These are phyloP conservation scores for Pontederia crassipes DNA, from an alignment of 176 grass and related monocot species.

Conservation along the genomic window DNA sequence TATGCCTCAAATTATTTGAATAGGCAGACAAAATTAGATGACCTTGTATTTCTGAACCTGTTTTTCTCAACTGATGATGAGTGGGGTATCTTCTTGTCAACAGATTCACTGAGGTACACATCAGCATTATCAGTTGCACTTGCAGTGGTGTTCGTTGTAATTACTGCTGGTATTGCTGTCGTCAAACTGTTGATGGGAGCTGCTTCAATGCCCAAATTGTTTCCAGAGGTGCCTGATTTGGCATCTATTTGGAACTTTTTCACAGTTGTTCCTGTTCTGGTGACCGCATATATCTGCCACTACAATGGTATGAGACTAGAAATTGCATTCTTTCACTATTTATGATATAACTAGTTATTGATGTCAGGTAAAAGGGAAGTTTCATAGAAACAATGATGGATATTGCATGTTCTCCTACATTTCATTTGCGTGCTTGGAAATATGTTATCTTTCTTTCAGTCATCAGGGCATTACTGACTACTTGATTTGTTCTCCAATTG, in stretches of 20 bases:
- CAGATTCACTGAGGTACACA: constrained; percentile 94
- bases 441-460: background rate
- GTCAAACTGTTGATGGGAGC: constrained; percentile 65
- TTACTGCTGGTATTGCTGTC: constrained; percentile 88
- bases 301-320: constrained; percentile 56
- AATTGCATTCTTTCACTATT: background rate
- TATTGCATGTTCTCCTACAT: background rate
- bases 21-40: background rate
- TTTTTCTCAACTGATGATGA: constrained; percentile 3
- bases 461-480: background rate
- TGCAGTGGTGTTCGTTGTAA: constrained; percentile 75
- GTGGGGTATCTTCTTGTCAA: constrained; percentile 17
- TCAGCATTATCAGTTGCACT: constrained; percentile 83
- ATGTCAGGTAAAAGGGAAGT: background rate
- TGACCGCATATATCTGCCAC: constrained; percentile 91
- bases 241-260: constrained; percentile 91
- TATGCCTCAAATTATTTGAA: too few relatives aligned
- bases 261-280: constrained; percentile 80
- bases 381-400: background rate
- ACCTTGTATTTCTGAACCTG: background rate
- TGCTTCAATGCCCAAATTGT: constrained; percentile 80
- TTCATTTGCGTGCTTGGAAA: background rate
- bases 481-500: background rate
- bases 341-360: background rate
- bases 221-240: constrained; percentile 57